Evolutionary conservation across 2,329 filamentous ascomycete genomes (phyloP).

Genomic region (Monilinia aucupariae): DNA sequence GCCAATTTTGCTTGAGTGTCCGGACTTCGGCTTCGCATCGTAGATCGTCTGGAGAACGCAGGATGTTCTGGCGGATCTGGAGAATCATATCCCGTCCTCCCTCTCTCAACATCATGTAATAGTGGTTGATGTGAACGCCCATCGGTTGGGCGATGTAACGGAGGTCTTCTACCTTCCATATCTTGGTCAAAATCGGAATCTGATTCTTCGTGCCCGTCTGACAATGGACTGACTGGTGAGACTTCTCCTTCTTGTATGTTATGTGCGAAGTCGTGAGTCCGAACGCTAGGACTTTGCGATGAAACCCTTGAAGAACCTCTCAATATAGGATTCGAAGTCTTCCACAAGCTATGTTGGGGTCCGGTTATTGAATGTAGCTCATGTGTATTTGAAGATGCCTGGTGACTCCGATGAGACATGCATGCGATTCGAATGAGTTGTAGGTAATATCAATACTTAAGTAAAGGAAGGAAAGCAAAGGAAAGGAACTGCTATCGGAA

Average conservation of each 20-base stretch:
- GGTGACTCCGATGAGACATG: conserved; percentile 33
- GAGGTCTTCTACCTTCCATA: conserved; percentile 39
- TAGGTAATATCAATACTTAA: no score
- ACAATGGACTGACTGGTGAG: conserved; percentile 8
- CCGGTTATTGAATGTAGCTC: conserved; percentile 11
- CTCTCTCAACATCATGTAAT: conserved; percentile 32
- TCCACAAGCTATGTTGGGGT: conserved; percentile 21
- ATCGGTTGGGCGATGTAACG: conserved; percentile 36
- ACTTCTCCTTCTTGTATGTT: conserved; percentile 18
- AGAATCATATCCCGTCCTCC: conserved; percentile 32
- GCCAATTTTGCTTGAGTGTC: conserved; percentile 56
- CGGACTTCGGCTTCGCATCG: conserved; percentile 75
- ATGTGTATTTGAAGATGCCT: conserved; percentile 15
- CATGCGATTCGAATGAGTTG: conserved; percentile 22
- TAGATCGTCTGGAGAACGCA: conserved; percentile 52
- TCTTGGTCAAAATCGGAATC: conserved; percentile 27
- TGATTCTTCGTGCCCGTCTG: conserved; percentile 26
- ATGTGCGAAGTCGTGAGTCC: conserved; percentile 20
- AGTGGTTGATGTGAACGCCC: conserved; percentile 38
- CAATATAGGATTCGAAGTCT: conserved; percentile 26
- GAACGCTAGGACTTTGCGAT: conserved; percentile 21
- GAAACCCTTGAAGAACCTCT: conserved; percentile 21
- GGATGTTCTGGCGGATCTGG: conserved; percentile 24
- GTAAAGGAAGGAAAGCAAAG: no score
- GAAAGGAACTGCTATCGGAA: conserved; percentile 1